A percentile compares a stretch with the other conserved stretches of the same genome.
Conservation (phyloP, 2,329 filamentous ascomycete species). For the Claviceps sp. region DNA sequence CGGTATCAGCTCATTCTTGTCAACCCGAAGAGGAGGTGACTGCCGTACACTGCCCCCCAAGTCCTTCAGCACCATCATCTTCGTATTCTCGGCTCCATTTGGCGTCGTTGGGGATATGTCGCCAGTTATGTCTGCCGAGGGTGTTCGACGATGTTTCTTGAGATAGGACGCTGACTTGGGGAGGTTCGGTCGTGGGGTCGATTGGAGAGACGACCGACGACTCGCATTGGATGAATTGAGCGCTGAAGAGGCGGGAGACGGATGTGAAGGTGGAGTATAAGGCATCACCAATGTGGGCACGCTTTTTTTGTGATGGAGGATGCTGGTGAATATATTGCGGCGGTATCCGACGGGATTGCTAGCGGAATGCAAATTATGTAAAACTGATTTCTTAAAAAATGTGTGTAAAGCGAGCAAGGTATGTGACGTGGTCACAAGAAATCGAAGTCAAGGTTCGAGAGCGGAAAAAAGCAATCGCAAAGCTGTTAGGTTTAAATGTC, state of each 20-base stretch:
- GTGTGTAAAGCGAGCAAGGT: not conserved
- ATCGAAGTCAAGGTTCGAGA: not conserved
- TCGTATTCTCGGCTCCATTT: slow-evolving; percentile 12
- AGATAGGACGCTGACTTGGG: slow-evolving; percentile 55
- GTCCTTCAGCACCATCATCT: slow-evolving; percentile 31
- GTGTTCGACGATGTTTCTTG: slow-evolving; percentile 47
- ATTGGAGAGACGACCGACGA: slow-evolving; percentile 44
- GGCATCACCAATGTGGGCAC: slow-evolving; percentile 48
- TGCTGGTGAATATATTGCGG: not conserved
- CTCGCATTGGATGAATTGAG: slow-evolving; percentile 42
- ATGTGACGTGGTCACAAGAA: not conserved
- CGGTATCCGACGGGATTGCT: not conserved
- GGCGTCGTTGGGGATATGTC: slow-evolving; percentile 15
- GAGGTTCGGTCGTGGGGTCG: slow-evolving; percentile 36
- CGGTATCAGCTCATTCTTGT: slow-evolving; percentile 54
- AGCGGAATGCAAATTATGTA: not conserved
- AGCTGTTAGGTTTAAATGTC: not conserved
- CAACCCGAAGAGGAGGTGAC: slow-evolving; percentile 70
- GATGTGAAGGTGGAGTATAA: slow-evolving; percentile 69
- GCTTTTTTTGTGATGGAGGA: slow-evolving; percentile 4
- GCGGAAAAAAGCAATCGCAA: not conserved
- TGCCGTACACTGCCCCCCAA: slow-evolving; percentile 51
- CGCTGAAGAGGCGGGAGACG: slow-evolving; percentile 47
- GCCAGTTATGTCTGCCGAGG: slow-evolving; percentile 26
- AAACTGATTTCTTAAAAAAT: slow-evolving; percentile 1